Percentiles rank a stretch among this genome's conserved stretches.
Evolutionary conservation across 1,284 basidiomycete genomes (phyloP).

Genomic region (Ceratobasidium sp.): DNA sequence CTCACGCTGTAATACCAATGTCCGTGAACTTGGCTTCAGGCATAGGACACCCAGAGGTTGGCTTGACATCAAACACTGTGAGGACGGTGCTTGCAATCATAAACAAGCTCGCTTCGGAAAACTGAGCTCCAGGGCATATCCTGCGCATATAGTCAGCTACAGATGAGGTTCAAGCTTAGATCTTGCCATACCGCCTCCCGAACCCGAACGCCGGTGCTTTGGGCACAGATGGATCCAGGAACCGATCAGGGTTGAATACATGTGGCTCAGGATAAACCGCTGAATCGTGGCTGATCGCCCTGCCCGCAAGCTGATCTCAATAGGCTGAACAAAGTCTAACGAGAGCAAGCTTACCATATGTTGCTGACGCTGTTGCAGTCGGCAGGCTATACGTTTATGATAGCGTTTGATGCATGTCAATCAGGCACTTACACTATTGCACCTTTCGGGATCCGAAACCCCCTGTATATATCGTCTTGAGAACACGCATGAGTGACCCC

Average conservation of each 20-base stretch:
- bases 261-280: constrained; percentile 49
- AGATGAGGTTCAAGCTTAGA: neutral
- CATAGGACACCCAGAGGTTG: neutral
- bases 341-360: constrained; percentile 33
- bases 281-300: constrained; percentile 45
- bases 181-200: no score
- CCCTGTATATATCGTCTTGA: constrained; percentile 47
- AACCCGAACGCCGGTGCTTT: no score
- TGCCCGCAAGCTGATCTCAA: neutral
- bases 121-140: neutral
- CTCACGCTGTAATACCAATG: neutral
- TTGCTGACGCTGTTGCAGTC: constrained; percentile 8
- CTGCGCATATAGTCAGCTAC: neutral
- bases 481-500: constrained; percentile 33
- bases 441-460: constrained; percentile 47
- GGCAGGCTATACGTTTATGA: no score
- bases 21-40: neutral
- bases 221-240: constrained; percentile 42
- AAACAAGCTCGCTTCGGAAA: neutral
- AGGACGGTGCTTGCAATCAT: neutral
- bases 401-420: no score
- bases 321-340: no score
- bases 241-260: constrained; percentile 52
- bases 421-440: constrained; percentile 47
- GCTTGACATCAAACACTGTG: neutral